Base-by-base conservation (phyloP, 805 yeast species). In the Groenewaldozyma salmanticensis region DNA sequence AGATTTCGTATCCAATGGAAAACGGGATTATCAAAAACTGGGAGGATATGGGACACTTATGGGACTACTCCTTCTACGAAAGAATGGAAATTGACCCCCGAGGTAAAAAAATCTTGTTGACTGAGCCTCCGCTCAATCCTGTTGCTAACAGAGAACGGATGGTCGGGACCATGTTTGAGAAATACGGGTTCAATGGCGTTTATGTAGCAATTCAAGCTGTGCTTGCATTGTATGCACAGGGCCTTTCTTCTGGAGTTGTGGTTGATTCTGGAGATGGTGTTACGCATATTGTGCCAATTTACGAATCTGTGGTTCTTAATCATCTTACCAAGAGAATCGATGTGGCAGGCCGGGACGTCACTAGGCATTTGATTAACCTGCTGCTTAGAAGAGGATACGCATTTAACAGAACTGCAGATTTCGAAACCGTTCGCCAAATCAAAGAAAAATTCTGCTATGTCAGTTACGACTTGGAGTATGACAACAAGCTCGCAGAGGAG, bases 191-290 rank as follows among this genome's bases (percentile, higher is more conserved):
- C 60, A 86, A 90, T 31, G 96, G 95, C 16, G 94, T 88, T 6
- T 88, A 90, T 53, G 95, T 88, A 36, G 95, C 96, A 17, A 86
- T 85, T 56, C 96, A 90, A 68, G 97, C 97, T 2, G 98, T 92
- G n/a, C 72, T 92, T 57, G 97, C 97, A 0, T 72, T 92, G 42
- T 92, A 92, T 54, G 97, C 97, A 1, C 97, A 92, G 66, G 97
- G 97, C 47, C 72, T 90, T 53, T 81, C 94, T 20, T 83, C 95
- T 0, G 98, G 98, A 54, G 97, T 92, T 16, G 98, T 92, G 44
- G 97, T 92, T 18, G 98, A 92, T 63, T 86, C 96, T 3, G 98
- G 98, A 57, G 97, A 88, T 61, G 97, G 97, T 65, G 98, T 90
- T 36, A 92, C 98, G 3, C 98, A 92, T 60, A 81, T 92, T 62